Conservation (phyloP, 768 basidiomycete genomes). For the Agaricus sinodeliciosus region DNA sequence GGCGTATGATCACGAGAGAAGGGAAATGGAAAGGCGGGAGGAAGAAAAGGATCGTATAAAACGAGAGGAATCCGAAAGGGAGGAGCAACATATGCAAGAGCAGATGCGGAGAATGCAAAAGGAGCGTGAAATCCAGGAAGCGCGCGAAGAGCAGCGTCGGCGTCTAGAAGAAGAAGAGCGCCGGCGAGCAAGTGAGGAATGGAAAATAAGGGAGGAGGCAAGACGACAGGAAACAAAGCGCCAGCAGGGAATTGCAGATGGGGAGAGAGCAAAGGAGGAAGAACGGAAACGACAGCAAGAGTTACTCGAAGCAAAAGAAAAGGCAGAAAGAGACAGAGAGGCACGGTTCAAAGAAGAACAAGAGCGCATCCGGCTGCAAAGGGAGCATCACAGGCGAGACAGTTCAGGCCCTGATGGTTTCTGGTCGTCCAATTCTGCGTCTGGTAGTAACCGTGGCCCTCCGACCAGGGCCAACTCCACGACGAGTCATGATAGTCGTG, state of each 20-base stretch:
- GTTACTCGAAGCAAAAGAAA: slow-evolving; percentile 14
- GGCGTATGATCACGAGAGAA: slow-evolving; percentile 14
- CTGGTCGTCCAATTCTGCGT: slow-evolving; percentile 24
- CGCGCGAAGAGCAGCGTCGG: slow-evolving; percentile 12
- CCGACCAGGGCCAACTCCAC: too few species aligned
- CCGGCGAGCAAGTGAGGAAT: slow-evolving; percentile 14
- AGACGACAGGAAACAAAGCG: slow-evolving; percentile 12
- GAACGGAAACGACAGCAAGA: slow-evolving; percentile 18
- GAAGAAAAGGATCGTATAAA: slow-evolving; percentile 14
- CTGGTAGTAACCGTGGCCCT: slow-evolving; percentile 12
- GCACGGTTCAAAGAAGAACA: slow-evolving; percentile 22
- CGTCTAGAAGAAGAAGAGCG: slow-evolving; percentile 16
- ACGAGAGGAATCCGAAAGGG: slow-evolving; percentile 13
- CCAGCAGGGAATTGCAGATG: slow-evolving; percentile 9
- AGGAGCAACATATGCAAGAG: background rate
- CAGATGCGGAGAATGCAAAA: slow-evolving; percentile 15
- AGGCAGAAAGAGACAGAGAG: slow-evolving; percentile 18
- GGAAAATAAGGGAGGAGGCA: slow-evolving; percentile 9
- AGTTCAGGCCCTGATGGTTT: slow-evolving; percentile 29
- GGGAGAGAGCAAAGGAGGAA: slow-evolving; percentile 11
- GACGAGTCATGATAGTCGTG: too few species aligned
- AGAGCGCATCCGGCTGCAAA: slow-evolving; percentile 23
- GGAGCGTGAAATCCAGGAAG: slow-evolving; percentile 16
- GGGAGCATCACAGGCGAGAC: slow-evolving; percentile 35
- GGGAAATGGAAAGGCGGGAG: slow-evolving; percentile 11